Conservation (phyloP, 2,329 filamentous ascomycete species). For the Calonectria leucothoes region DNA sequence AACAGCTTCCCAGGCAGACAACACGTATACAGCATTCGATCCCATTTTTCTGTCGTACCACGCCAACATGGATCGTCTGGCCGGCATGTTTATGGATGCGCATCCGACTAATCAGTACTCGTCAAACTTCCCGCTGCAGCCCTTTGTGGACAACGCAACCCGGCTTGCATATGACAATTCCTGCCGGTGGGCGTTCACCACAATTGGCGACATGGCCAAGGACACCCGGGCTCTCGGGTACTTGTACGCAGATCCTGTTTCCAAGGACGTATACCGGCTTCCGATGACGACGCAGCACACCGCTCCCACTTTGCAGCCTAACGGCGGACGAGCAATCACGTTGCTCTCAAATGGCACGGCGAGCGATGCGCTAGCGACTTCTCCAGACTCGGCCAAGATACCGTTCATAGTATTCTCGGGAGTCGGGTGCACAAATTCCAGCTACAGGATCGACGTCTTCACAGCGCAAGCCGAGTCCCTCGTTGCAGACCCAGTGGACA, state of each 20-base stretch:
- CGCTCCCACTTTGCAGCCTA: neutral
- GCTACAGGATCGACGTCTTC: slow-evolving; percentile 19
- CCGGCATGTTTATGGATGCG: slow-evolving; percentile 3
- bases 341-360: neutral
- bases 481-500: neutral
- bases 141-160: slow-evolving; percentile 10
- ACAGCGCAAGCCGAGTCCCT: neutral
- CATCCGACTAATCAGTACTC: slow-evolving; percentile 15
- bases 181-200: slow-evolving; percentile 12
- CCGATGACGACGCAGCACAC: neutral
- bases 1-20: slow-evolving; percentile 14
- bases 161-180: slow-evolving; percentile 9
- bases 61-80: slow-evolving; percentile 23
- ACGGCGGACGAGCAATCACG: slow-evolving; percentile 3
- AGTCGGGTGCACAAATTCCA: slow-evolving; percentile 14
- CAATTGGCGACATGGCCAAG: slow-evolving; percentile 21
- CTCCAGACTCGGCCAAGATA: neutral
- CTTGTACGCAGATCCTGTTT: slow-evolving; percentile 6
- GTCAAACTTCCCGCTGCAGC: slow-evolving; percentile 14
- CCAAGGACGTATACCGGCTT: slow-evolving; percentile 1
- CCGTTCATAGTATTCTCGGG: slow-evolving; percentile 9
- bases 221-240: slow-evolving; percentile 10
- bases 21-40: slow-evolving; percentile 16
- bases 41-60: slow-evolving; percentile 27
- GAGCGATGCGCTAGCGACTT: neutral